Evolutionary conservation across 306 rosid species (phyloP).

Genomic region (Cicer chorassanicum): DNA sequence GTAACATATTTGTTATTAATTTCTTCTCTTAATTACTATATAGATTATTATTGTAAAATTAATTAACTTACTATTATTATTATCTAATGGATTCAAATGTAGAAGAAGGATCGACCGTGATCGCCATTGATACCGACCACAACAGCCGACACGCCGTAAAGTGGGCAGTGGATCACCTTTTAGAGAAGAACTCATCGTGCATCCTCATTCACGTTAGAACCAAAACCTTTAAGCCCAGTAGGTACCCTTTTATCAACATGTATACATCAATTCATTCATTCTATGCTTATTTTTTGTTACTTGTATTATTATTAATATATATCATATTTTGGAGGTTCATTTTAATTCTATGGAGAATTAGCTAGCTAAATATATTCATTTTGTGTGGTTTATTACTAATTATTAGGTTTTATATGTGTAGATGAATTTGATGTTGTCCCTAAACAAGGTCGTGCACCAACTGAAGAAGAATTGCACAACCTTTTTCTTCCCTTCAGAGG

Average conservation of each 20-base stretch:
- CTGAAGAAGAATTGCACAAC: conserved; percentile 62
- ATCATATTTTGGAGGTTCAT: background rate
- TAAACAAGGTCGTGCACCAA: conserved; percentile 61
- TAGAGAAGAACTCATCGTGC: conserved; percentile 48
- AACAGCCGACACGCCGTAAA: conserved; percentile 67
- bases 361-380: background rate
- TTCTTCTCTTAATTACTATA: background rate
- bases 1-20: background rate
- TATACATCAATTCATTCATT: background rate
- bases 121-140: conserved; percentile 67
- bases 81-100: conserved; percentile 1
- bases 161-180: conserved; percentile 79
- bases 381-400: background rate
- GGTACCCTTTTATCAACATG: conserved; percentile 43
- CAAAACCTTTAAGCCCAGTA: conserved; percentile 62
- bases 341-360: too few species aligned
- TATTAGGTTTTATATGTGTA: conserved; percentile 21
- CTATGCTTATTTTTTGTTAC: too few species aligned
- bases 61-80: background rate
- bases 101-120: conserved; percentile 37
- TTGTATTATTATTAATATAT: background rate
- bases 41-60: background rate
- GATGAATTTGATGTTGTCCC: conserved; percentile 44
- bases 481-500: conserved; percentile 80
- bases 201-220: conserved; percentile 65